phyloP scores from a whole-genome alignment of 2,329 filamentous ascomycete genomes.

The Fusarium annulatum region DNA sequence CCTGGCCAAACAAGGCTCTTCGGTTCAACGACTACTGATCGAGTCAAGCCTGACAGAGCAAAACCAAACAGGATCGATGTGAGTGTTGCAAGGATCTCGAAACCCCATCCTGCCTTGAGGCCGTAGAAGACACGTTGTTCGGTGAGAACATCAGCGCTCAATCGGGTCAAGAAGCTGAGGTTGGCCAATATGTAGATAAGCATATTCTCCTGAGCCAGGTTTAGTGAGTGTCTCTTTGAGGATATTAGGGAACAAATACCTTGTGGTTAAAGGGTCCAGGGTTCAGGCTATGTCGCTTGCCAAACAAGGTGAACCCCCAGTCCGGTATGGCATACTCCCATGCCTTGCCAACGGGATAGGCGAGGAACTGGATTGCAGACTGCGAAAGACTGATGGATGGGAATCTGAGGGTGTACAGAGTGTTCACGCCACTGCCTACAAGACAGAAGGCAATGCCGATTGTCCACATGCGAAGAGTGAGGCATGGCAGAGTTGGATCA shows the following conservation, averaged over 20 bases:
- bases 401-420: slow-evolving; percentile 54
- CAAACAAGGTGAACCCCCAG: slow-evolving; percentile 44
- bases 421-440: slow-evolving; percentile 53
- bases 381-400: slow-evolving; percentile 49
- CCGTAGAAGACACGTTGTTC: slow-evolving; percentile 56
- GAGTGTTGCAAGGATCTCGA: slow-evolving; percentile 60
- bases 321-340: slow-evolving; percentile 49
- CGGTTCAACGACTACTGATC: slow-evolving; percentile 58
- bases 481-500: slow-evolving; percentile 45
- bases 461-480: slow-evolving; percentile 55
- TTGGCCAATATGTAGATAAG: slow-evolving; percentile 68
- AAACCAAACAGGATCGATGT: slow-evolving; percentile 64
- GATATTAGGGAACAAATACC: no score
- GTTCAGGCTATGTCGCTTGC: slow-evolving; percentile 50
- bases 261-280: slow-evolving; percentile 54
- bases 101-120: slow-evolving; percentile 58
- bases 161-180: slow-evolving; percentile 56
- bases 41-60: slow-evolving; percentile 59
- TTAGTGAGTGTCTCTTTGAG: fast-evolving
- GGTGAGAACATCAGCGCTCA: slow-evolving; percentile 50
- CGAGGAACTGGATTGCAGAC: slow-evolving; percentile 55
- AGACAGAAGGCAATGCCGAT: slow-evolving; percentile 54
- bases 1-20: slow-evolving; percentile 64
- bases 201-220: slow-evolving; percentile 57
- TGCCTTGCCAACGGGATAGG: slow-evolving; percentile 57